A percentile compares a stretch with the other conserved stretches of the same genome.
phyloP scores from a whole-genome alignment of 2,329 filamentous ascomycete genomes.

The Annulohypoxylon truncatum region DNA sequence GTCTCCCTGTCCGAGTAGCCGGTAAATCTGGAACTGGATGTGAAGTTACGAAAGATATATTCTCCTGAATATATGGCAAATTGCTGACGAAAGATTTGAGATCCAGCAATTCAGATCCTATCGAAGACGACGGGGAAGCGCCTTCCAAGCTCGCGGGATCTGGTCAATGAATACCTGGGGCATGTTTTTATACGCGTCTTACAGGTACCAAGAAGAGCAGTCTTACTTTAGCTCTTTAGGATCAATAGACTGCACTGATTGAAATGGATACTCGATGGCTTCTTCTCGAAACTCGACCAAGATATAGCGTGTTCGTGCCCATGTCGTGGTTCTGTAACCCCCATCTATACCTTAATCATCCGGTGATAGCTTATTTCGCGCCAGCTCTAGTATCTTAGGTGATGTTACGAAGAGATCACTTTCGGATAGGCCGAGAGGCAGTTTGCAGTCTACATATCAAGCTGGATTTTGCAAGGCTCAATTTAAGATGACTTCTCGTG shows the following conservation, averaged over 20 bases:
- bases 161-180: neutral
- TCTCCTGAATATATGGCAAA: neutral
- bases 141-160: neutral
- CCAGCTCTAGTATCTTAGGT: neutral
- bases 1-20: neutral
- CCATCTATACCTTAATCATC: neutral
- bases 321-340: neutral
- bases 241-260: neutral
- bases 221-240: neutral
- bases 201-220: neutral
- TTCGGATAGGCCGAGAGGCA: neutral
- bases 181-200: neutral
- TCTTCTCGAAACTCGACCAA: neutral
- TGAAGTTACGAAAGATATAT: neutral
- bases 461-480: neutral
- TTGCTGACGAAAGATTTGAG: neutral
- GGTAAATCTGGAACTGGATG: neutral
- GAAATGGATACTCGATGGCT: neutral
- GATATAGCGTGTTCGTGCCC: slow-evolving; percentile 3
- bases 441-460: neutral
- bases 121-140: neutral
- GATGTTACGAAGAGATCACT: neutral
- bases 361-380: neutral
- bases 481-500: neutral
- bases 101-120: neutral